These are phyloP conservation scores for Coprinopsis marcescibilis DNA, from an alignment of 768 basidiomycete genomes.

Conservation along the genomic window DNA sequence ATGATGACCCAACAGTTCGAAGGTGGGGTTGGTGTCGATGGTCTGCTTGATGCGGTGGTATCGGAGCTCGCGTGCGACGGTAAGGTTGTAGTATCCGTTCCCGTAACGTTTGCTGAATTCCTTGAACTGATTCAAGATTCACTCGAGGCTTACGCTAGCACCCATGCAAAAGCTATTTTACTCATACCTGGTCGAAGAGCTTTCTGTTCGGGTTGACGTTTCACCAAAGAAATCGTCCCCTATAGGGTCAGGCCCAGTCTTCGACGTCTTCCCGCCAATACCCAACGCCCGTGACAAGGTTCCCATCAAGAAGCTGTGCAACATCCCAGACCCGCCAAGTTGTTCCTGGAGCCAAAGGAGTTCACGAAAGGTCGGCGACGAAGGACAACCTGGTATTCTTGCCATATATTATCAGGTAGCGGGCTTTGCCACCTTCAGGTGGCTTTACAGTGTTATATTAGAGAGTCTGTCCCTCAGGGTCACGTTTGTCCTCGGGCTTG, in stretches of 20 bases:
- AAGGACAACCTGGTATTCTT: too few relatives aligned
- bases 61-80: constrained; percentile 15
- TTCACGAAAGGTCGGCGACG: too few relatives aligned
- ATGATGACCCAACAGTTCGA: constrained; percentile 12
- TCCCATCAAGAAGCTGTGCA: constrained; percentile 14
- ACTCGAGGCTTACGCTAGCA: not conserved
- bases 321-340: constrained; percentile 13
- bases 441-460: too few relatives aligned
- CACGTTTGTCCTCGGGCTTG: too few relatives aligned
- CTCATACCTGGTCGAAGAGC: constrained; percentile 16
- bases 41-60: constrained; percentile 14
- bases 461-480: too few relatives aligned
- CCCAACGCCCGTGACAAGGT: constrained; percentile 15
- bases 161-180: not conserved
- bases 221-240: constrained; percentile 15
- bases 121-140: constrained; percentile 8
- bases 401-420: too few relatives aligned
- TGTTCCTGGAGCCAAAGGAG: constrained; percentile 12
- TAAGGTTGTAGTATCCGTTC: constrained; percentile 15
- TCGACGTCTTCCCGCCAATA: constrained; percentile 14
- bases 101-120: constrained; percentile 15
- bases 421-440: too few relatives aligned
- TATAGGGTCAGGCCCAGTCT: constrained; percentile 15
- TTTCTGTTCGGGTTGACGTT: constrained; percentile 17
- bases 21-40: constrained; percentile 16